A percentile compares a stretch with the other conserved stretches of the same genome.
These are phyloP conservation scores for Xylaria grammica DNA, from an alignment of 495 filamentous ascomycete species.

Conservation along the genomic window DNA sequence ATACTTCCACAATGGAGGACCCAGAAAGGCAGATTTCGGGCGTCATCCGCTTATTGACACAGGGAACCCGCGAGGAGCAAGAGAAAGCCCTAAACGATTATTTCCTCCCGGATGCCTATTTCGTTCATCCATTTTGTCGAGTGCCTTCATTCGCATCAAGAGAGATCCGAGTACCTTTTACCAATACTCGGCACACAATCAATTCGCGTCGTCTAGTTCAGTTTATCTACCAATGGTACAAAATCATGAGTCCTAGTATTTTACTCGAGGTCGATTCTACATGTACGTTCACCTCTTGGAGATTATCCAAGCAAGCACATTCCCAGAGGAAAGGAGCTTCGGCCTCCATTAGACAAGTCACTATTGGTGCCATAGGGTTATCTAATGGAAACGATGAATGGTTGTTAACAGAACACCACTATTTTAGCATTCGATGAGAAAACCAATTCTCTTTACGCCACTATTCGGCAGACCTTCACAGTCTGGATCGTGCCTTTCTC, in stretches of 20 bases:
- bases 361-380: not conserved
- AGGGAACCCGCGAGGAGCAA: constrained; percentile 68
- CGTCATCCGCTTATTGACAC: constrained; percentile 70
- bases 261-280: constrained; percentile 69
- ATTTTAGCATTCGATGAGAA: constrained; percentile 68
- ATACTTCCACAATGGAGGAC: constrained; percentile 26
- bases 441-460: constrained; percentile 69
- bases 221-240: constrained; percentile 85
- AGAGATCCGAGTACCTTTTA: constrained; percentile 11
- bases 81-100: constrained; percentile 65
- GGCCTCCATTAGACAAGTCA: not conserved
- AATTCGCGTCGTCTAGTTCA: constrained; percentile 66
- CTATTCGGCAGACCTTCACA: constrained; percentile 72
- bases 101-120: constrained; percentile 71
- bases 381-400: not conserved
- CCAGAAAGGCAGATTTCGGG: constrained; percentile 49
- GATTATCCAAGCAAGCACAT: not conserved
- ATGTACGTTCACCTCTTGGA: constrained; percentile 50
- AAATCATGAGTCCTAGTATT: constrained; percentile 78
- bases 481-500: constrained; percentile 76
- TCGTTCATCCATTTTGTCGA: constrained; percentile 81
- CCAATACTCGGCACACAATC: constrained; percentile 30
- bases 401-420: not conserved
- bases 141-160: constrained; percentile 61
- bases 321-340: not conserved